phyloP scores from a whole-genome alignment of 495 filamentous ascomycete species.

The Extremus antarcticus region DNA sequence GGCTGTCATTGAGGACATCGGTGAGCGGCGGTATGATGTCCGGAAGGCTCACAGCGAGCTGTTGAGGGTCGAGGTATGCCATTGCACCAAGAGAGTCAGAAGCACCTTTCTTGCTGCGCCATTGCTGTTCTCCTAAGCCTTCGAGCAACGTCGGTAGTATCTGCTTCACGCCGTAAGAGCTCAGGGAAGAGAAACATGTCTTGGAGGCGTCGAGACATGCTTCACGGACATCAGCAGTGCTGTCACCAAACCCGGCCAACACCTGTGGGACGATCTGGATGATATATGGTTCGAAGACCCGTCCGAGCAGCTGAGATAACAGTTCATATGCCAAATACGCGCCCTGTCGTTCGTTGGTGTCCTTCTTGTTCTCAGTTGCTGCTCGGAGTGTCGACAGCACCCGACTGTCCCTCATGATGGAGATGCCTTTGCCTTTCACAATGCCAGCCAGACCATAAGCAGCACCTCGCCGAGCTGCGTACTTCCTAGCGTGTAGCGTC shows the following conservation, averaged over 20 bases:
- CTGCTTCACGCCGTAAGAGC: conserved; percentile 89
- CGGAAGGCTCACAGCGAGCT: conserved; percentile 80
- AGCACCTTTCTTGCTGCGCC: conserved; percentile 96
- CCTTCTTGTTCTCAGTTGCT: conserved; percentile 84
- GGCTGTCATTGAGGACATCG: conserved; percentile 86
- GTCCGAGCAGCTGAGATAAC: conserved; percentile 70
- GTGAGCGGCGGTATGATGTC: conserved; percentile 95
- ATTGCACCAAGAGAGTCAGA: conserved; percentile 94
- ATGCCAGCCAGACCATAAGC: conserved; percentile 92
- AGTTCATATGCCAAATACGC: conserved; percentile 85
- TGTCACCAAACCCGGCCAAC: conserved; percentile 78
- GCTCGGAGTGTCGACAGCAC: conserved; percentile 68
- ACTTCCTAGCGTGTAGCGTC: conserved; percentile 72
- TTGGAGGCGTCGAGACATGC: conserved; percentile 88
- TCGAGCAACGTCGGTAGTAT: conserved; percentile 86
- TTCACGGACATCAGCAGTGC: conserved; percentile 78
- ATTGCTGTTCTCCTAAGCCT: conserved; percentile 87
- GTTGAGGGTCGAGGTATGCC: conserved; percentile 93
- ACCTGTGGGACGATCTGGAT: conserved; percentile 91
- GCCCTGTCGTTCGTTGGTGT: conserved; percentile 75
- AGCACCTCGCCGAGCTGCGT: conserved; percentile 80
- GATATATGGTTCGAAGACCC: conserved; percentile 88
- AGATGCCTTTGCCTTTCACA: conserved; percentile 72
- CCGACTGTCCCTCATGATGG: conserved; percentile 71
- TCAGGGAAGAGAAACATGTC: conserved; percentile 82